A percentile compares a stretch with the other conserved stretches of the same genome.
These are phyloP conservation scores for Eremochloa ophiuroides DNA, from an alignment of 176 grass and related monocot species.

Conservation along the genomic window DNA sequence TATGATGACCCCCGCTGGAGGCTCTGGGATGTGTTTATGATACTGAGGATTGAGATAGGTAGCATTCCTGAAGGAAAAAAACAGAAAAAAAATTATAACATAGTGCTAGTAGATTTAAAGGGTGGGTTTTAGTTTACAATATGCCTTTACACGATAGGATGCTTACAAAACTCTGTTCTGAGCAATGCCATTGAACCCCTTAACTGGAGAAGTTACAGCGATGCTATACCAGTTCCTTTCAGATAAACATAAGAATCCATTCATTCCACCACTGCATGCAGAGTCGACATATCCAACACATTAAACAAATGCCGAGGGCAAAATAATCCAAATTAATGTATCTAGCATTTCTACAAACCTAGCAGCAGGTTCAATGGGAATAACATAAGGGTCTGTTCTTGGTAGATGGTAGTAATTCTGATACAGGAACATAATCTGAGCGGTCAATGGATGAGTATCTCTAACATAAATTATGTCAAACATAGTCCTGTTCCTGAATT, in stretches of 20 bases:
- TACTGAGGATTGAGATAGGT: slow-evolving; percentile 79
- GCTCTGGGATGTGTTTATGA: slow-evolving; percentile 85
- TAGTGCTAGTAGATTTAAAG: slow-evolving; percentile 20
- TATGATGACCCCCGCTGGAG: slow-evolving; percentile 70
- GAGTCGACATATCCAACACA: slow-evolving; percentile 17
- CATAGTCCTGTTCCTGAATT: slow-evolving; percentile 78
- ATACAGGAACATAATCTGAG: slow-evolving; percentile 68
- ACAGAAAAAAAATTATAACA: background rate
- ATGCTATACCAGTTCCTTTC: slow-evolving; percentile 60
- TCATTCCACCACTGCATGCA: slow-evolving; percentile 83
- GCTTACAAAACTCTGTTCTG: slow-evolving; percentile 96
- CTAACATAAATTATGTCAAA: slow-evolving; percentile 82
- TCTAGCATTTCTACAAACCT: slow-evolving; percentile 56
- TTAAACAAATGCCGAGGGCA: slow-evolving; percentile 19
- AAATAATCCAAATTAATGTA: slow-evolving; percentile 31
- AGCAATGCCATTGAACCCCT: slow-evolving; percentile 61
- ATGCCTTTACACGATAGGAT: slow-evolving; percentile 1
- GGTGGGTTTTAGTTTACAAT: background rate
- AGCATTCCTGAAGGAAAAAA: slow-evolving; percentile 69
- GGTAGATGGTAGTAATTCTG: slow-evolving; percentile 46
- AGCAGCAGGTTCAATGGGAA: slow-evolving; percentile 60
- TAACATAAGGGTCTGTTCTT: slow-evolving; percentile 48
- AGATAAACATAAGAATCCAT: slow-evolving; percentile 89
- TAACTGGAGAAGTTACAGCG: slow-evolving; percentile 58
- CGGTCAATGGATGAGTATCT: slow-evolving; percentile 60